Conservation (phyloP, 805 yeast genomes). For the Clavispora vitiphila region DNA sequence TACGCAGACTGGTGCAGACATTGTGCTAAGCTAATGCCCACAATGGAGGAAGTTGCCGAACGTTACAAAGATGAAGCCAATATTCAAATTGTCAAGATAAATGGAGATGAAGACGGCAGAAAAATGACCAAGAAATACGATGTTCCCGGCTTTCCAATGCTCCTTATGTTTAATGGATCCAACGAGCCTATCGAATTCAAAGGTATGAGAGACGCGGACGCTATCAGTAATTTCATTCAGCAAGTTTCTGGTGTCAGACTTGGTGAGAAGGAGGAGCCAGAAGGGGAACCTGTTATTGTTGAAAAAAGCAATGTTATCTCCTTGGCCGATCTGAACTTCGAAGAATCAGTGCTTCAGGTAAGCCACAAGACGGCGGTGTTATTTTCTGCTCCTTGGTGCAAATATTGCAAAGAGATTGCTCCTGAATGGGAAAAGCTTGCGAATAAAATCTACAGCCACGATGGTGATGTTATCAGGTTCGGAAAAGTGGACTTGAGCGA, state of each 20-base stretch:
- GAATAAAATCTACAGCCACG: conserved; percentile 36
- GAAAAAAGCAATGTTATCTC: conserved; percentile 6
- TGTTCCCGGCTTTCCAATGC: conserved; percentile 62
- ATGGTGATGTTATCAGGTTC: conserved; percentile 31
- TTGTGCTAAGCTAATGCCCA: conserved; percentile 55
- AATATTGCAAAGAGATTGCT: conserved; percentile 48
- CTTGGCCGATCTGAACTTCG: conserved; percentile 29
- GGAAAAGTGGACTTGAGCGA: conserved; percentile 28
- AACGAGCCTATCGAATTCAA: conserved; percentile 50
- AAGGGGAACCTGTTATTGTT: neutral
- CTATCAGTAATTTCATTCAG: conserved; percentile 50
- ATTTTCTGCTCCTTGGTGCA: conserved; percentile 60
- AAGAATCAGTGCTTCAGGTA: conserved; percentile 32
- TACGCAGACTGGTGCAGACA: conserved; percentile 74
- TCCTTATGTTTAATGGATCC: conserved; percentile 52
- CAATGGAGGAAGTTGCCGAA: conserved; percentile 26
- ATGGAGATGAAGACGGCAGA: conserved; percentile 54
- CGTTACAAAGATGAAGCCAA: conserved; percentile 26
- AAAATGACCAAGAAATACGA: conserved; percentile 46
- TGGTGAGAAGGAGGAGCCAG: conserved; percentile 4
- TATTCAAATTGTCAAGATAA: conserved; percentile 49
- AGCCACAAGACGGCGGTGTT: conserved; percentile 37
- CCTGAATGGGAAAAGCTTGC: conserved; percentile 51
- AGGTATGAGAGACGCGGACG: conserved; percentile 49
- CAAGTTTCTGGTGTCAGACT: conserved; percentile 26